Percentiles rank a stretch among this genome's conserved stretches.
Conservation (phyloP, 2,329 filamentous ascomycete species). For the Dothiorella sarmentorum region DNA sequence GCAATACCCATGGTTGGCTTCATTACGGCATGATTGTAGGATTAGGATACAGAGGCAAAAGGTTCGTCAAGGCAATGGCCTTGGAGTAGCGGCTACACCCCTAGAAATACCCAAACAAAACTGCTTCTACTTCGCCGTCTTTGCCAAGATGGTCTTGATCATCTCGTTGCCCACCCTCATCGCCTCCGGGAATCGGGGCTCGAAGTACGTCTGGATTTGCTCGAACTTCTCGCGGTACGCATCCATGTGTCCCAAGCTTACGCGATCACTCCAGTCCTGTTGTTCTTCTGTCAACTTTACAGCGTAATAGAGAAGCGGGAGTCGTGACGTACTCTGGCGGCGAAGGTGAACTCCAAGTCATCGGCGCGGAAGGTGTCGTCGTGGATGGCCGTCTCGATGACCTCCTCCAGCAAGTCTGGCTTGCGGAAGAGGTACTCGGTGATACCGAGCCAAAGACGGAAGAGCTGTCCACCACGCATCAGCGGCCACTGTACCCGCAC, state of each 20-base stretch:
- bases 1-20: constrained; percentile 15
- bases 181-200: constrained; percentile 83
- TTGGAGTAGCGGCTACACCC: background rate
- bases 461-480: constrained; percentile 54
- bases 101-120: background rate
- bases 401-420: constrained; percentile 73
- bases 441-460: constrained; percentile 95
- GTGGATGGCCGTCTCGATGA: constrained; percentile 78
- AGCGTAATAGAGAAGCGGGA: background rate
- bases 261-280: constrained; percentile 88
- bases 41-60: background rate
- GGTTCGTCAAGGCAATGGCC: background rate
- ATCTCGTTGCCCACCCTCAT: constrained; percentile 89
- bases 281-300: background rate
- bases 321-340: constrained; percentile 61
- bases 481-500: constrained; percentile 1
- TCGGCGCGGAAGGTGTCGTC: constrained; percentile 93
- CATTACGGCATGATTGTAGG: background rate
- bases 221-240: constrained; percentile 90
- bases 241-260: constrained; percentile 86
- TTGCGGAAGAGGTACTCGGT: constrained; percentile 94
- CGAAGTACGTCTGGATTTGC: constrained; percentile 86
- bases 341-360: constrained; percentile 96
- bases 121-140: constrained; percentile 47
- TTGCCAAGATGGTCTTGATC: constrained; percentile 92